Base-by-base conservation (phyloP, 805 yeast species). In the Ogataea degrootiae region DNA sequence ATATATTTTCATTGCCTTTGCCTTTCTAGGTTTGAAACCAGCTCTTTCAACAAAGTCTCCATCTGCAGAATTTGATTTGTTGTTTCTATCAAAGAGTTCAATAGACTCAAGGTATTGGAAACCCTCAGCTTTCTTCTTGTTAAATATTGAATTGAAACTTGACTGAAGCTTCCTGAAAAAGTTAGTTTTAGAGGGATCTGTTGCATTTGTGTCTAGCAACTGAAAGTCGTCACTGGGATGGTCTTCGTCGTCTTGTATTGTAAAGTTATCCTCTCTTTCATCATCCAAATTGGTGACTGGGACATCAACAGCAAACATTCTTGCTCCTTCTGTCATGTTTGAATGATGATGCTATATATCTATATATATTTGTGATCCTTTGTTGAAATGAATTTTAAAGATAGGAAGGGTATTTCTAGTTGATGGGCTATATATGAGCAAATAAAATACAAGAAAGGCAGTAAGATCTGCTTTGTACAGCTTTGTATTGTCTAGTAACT, bases 261-360 rank as follows among this genome's bases (percentile, higher is more conserved):
- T 16, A 11, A 40, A 11, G 14, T 39, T 42, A 33, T 67, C 70
- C 34, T 70, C 72, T 34, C 46, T 40, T n/a, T 65, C 73, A 1
- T 54, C 66, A 51, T 80, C 85, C 47, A 80, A 64, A 55, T 80
- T 73, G 0, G 80, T 75, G 15, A 80, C 69, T 1, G 85, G 86
- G 5, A 77, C 62, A 51, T 80, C 86, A 9, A 71, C 76, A 1
- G 57, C 52, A 49, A 58, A 59, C 14, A 60, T 54, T 8, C 44
- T 17, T 19, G 16, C 15, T 8, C 6, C 14, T 2, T 42, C 40
- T 5, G 49, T 37, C 49, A 46, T 46, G 23, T 36, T 9, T 26
- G 11, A 9, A 26, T 26, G 12, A 9, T 11, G 12, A 26, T 3
- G 31, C 11, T 26, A 26, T 26, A 26, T 9, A 26, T n/a, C n/a